phyloP scores from a whole-genome alignment of 2,329 filamentous ascomycete genomes.

The Epichloe scottii region DNA sequence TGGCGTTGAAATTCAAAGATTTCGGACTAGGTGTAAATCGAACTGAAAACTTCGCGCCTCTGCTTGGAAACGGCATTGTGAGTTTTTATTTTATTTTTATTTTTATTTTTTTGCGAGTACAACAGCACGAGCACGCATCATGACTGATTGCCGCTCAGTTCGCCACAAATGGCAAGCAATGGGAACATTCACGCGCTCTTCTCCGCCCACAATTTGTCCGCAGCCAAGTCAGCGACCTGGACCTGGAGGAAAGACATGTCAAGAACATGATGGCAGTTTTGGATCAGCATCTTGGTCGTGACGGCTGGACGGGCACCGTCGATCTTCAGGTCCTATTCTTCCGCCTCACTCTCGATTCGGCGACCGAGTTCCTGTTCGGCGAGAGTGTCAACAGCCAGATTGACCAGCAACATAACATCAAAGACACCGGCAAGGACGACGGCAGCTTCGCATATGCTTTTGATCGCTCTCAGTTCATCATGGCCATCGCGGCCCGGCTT shows the following conservation, averaged over 20 bases:
- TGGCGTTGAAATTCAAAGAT: conserved; percentile 15
- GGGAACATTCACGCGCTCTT: conserved; percentile 25
- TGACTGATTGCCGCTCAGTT: background rate
- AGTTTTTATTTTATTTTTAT: background rate
- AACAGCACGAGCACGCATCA: too few species aligned
- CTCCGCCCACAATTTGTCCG: conserved; percentile 28
- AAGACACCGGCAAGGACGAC: conserved; percentile 6
- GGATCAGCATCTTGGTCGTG: conserved; percentile 14
- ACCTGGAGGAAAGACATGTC: conserved; percentile 4
- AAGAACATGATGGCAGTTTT: background rate
- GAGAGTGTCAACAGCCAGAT: conserved; percentile 34
- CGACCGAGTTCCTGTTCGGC: conserved; percentile 49
- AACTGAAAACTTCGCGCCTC: conserved; percentile 17
- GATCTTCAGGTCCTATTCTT: conserved; percentile 37
- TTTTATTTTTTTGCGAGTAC: too few species aligned
- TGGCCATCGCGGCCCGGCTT: conserved; percentile 26
- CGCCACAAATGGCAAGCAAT: conserved; percentile 8
- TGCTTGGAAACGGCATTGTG: conserved; percentile 32
- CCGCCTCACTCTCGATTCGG: conserved; percentile 33
- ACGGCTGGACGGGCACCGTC: conserved; percentile 21
- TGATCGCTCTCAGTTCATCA: conserved; percentile 1
- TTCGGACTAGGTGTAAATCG: conserved; percentile 10
- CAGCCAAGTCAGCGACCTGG: conserved; percentile 30
- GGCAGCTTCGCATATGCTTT: conserved; percentile 16
- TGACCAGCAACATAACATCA: conserved; percentile 8